Conservation (phyloP, 1,284 basidiomycete genomes). For the Phellopilus nigrolimitatus region DNA sequence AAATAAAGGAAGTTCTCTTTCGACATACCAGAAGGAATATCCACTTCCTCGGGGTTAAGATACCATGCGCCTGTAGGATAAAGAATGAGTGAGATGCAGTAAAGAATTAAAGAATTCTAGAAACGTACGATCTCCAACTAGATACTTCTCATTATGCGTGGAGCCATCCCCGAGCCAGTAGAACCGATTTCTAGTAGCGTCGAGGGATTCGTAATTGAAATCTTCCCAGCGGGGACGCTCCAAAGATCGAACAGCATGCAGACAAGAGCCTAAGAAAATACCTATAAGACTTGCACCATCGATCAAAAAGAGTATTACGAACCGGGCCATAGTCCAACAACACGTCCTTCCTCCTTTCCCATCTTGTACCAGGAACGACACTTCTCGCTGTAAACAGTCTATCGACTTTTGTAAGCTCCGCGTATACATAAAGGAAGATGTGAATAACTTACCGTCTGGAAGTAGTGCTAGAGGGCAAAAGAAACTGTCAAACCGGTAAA, state of each 20-base stretch:
- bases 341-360: constrained; percentile 52
- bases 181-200: constrained; percentile 42
- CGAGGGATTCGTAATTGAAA: constrained; percentile 47
- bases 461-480: constrained; percentile 36
- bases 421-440: background rate
- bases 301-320: constrained; percentile 8
- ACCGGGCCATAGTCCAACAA: constrained; percentile 60
- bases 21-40: constrained; percentile 38
- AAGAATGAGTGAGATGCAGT: background rate
- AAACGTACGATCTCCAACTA: constrained; percentile 44
- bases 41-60: constrained; percentile 37
- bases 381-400: constrained; percentile 56
- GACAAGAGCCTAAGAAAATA: constrained; percentile 41
- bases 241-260: constrained; percentile 47
- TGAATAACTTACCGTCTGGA: constrained; percentile 36
- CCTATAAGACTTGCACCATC: background rate
- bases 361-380: constrained; percentile 67
- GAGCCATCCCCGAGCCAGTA: constrained; percentile 58
- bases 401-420: background rate
- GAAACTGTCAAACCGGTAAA: background rate
- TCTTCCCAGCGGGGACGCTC: constrained; percentile 62
- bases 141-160: constrained; percentile 40
- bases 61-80: constrained; percentile 43
- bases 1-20: too few relatives aligned
- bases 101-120: too few relatives aligned